These are phyloP conservation scores for Symbiodinium natans DNA, from an alignment of 73 alveolate species.

Conservation along the genomic window DNA sequence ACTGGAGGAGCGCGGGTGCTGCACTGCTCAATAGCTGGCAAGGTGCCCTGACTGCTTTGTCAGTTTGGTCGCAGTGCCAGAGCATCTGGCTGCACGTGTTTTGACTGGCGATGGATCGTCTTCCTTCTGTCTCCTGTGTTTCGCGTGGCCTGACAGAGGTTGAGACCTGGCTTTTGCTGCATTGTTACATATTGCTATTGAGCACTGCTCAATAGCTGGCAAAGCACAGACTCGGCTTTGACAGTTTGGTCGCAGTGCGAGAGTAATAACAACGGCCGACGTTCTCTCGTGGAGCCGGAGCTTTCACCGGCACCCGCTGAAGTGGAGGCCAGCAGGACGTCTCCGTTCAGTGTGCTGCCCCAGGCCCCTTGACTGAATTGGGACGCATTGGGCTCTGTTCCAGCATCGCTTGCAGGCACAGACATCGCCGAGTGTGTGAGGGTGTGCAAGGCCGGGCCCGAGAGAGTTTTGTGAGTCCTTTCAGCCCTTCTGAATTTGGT, in stretches of 20 bases:
- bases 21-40: neutral
- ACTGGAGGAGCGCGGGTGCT: neutral
- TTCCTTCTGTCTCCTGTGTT: neutral
- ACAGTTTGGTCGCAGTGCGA: neutral
- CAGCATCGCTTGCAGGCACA: no score
- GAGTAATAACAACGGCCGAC: neutral
- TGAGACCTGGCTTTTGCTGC: no score
- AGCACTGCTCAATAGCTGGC: conserved; percentile 2
- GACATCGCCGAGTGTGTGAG: no score
- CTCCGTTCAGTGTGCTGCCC: neutral
- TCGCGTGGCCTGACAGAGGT: neutral
- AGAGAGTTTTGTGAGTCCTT: no score
- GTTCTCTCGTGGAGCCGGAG: neutral
- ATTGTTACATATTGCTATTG: no score
- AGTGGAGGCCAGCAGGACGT: neutral
- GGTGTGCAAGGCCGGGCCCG: no score
- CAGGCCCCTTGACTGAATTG: neutral
- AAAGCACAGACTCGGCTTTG: neutral
- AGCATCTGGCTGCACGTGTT: neutral
- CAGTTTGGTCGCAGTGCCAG: conserved; percentile 2
- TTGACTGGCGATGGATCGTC: neutral
- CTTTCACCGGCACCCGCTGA: neutral
- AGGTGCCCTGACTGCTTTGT: neutral
- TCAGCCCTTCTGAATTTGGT: no score
- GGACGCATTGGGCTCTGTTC: no score